Base-by-base conservation (phyloP, 148 eudicot species). In the Diospyros lotus region DNA sequence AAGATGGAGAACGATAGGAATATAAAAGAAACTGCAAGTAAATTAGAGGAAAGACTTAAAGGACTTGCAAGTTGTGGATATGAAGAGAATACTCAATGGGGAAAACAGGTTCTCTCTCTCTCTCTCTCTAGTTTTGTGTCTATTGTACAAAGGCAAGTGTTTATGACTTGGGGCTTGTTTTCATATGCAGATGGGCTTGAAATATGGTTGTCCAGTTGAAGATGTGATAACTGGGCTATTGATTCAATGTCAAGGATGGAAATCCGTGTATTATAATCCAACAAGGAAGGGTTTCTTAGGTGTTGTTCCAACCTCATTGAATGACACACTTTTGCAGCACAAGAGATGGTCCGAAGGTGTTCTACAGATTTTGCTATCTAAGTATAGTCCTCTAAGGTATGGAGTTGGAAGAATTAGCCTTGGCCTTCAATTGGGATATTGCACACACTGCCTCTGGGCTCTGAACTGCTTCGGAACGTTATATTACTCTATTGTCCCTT, bases 351-450 rank as follows among this genome's bases (percentile, higher is more conserved):
- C 66, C 12, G 65, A 72, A 73, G 66, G 85, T 12, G 6, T 72
- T 7, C 39, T 82, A 18, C 79, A 73, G 71, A 82, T 79, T 2
- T 56, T 76, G 10, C 41, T 79, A 44, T 82, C 82, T 1, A 58
- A 82, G 39, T 73, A 53, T 68, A 59, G 82, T 60, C 79, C 85
- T 10, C 4, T 72, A 7, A 2, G 60, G 5, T 71, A 65, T 28
- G 81, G 81, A 38, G 62, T 6, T 15, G 58, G 71, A 71, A 79
- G 48, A 64, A 78, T 82, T 17, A 73, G 73, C 38, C 58, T 75
- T 28, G 5, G 28, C 40, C 79, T 64, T 58, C 77, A 66, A 76
- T 56, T 78, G 44, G 59, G 71, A 9, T 82, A 78, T 50, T 11
- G 45, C 10, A 3, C 5, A 51, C 75, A 60, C 70, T 6, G 40